Evolutionary conservation across 2,329 filamentous ascomycete genomes (phyloP), one percentile per base, ranked within the genome.

Genomic region (Clarireedia hainanense): DNA sequence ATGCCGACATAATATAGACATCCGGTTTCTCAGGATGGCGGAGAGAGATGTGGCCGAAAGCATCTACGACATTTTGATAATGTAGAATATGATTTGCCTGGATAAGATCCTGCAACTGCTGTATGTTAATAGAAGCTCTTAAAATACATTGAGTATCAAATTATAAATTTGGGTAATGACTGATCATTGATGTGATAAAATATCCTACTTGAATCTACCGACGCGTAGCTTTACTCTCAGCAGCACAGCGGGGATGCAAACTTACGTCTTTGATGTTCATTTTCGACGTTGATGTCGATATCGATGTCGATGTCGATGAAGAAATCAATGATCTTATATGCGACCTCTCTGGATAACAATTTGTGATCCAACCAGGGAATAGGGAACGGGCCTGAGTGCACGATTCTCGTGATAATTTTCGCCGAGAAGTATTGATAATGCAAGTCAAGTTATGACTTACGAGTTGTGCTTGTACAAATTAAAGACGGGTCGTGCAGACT

Each of bases 41-140:
- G 20, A 79, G 70, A 2, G 78, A 80, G 12, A 82, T 69, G 60
- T 82, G 79, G 17, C 79, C 78, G 61, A 77, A 81, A 0, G 75
- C 78, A 56, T 80, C 79, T 37, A 82, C 64, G 6, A 81, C 71
- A 47, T 69, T 69, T 49, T 80, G 70, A 55, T 76, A 64, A 64
- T 80, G 75, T 1, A 81, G 74, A 50, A 81, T 80, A 63, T 80
- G 77, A 57, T 71, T 68, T 64, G 39, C 47, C 37, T 47, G 26
- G 23, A 52, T 23, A 15, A 52, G 23, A 15, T 17, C 42, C 24
- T 47, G 50, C 30, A 37, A 34, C 42, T 52, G 27, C 26, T 7
- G 40, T 12, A 7, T 14, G 24, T 39, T 45, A 23, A 37, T 47
- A 15, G 23, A 47, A 42, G 27, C 37, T 51, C 24, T 17, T 24